phyloP scores from a whole-genome alignment of 352 stramenopile species.

The Globisporangium camurandrum region DNA sequence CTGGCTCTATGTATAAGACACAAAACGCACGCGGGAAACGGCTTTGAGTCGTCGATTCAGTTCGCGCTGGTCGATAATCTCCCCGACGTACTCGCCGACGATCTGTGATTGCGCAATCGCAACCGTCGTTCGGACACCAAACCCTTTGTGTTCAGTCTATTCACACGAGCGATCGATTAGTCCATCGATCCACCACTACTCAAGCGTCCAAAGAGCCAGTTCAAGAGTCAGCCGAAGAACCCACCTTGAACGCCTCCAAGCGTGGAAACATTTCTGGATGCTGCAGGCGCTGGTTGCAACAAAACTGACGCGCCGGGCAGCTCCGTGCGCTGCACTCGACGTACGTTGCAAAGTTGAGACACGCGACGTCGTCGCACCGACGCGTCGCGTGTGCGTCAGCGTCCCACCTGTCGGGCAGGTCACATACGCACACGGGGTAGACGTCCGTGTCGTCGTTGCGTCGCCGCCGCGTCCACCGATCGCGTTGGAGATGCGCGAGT shows the following conservation, averaged over 20 bases:
- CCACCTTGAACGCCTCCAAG: constrained; percentile 64
- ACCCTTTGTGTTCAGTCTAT: constrained; percentile 77
- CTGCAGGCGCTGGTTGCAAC: constrained; percentile 73
- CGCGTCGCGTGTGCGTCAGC: constrained; percentile 21
- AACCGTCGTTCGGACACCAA: constrained; percentile 63
- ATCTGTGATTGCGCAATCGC: constrained; percentile 56
- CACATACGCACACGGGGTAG: constrained; percentile 54
- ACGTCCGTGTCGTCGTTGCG: constrained; percentile 34
- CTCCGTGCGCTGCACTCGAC: constrained; percentile 54
- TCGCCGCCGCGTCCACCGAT: constrained; percentile 17
- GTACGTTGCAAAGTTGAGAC: constrained; percentile 86
- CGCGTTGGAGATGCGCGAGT: constrained; percentile 35
- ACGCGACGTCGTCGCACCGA: constrained; percentile 80
- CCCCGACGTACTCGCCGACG: constrained; percentile 89
- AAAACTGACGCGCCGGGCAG: constrained; percentile 46
- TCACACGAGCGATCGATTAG: too few relatives aligned
- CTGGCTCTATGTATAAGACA: too few relatives aligned
- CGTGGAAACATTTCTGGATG: constrained; percentile 50
- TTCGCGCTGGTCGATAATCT: constrained; percentile 89
- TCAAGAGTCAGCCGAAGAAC: too few relatives aligned
- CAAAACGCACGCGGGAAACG: constrained; percentile 33
- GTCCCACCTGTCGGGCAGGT: constrained; percentile 34
- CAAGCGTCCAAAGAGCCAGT: too few relatives aligned
- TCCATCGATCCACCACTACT: too few relatives aligned
- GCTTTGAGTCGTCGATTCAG: constrained; percentile 44